These are phyloP conservation scores for Penicillium antarcticum DNA, from an alignment of 495 filamentous ascomycete species.

Conservation along the genomic window DNA sequence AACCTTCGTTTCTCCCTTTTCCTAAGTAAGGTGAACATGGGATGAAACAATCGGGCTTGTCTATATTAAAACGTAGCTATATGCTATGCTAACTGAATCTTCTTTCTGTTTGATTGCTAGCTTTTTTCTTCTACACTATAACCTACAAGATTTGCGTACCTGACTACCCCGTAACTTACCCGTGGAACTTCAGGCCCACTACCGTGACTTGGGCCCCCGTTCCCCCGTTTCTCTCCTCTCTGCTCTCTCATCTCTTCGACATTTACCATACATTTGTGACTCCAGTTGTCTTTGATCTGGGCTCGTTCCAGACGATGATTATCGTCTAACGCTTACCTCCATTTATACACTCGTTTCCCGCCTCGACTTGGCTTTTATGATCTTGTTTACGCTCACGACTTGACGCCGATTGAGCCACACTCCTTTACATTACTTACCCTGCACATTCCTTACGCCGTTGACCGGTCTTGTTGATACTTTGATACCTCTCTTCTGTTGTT, in stretches of 20 bases:
- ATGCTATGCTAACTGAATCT: neutral
- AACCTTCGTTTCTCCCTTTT: neutral
- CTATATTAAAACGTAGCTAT: neutral
- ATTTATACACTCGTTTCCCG: conserved; percentile 20
- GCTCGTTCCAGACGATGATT: conserved; percentile 26
- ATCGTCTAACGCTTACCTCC: conserved; percentile 13
- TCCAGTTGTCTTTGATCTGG: neutral
- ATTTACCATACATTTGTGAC: neutral
- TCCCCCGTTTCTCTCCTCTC: conserved; percentile 2
- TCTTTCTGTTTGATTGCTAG: neutral
- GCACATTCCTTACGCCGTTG: conserved; percentile 22
- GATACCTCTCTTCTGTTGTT: conserved; percentile 10
- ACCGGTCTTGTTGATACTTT: conserved; percentile 19
- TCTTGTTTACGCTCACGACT: conserved; percentile 38
- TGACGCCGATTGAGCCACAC: conserved; percentile 40
- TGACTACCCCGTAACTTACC: conserved; percentile 7
- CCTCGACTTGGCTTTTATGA: conserved; percentile 22
- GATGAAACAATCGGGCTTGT: conserved; percentile 1
- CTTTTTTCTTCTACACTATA: neutral
- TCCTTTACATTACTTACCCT: conserved; percentile 21
- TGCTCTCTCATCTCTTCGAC: neutral
- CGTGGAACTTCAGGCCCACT: conserved; percentile 3
- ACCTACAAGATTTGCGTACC: neutral
- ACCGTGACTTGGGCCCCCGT: conserved; percentile 2
- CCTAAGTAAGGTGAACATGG: conserved; percentile 6